Evolutionary conservation across 1,284 basidiomycete genomes (phyloP).

Genomic region (Microbotryum intermedium): DNA sequence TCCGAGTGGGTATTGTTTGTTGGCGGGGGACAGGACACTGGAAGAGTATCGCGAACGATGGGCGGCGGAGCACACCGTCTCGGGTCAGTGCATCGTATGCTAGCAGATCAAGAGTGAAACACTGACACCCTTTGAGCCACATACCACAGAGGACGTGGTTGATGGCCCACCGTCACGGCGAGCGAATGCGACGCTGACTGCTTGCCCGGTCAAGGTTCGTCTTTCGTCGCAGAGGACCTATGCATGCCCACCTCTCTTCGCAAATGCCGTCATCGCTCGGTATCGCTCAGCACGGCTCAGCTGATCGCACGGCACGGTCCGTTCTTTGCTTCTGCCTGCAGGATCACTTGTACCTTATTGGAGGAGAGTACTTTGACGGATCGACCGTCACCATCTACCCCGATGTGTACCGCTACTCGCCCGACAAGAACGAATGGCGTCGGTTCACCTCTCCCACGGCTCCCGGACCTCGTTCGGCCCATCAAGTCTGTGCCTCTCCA

Average conservation of each 20-base stretch:
- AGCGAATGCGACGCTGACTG: conserved; percentile 68
- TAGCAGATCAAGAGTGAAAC: too few relatives aligned
- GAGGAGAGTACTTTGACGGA: conserved; percentile 72
- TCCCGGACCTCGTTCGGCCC: conserved; percentile 74
- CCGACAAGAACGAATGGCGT: conserved; percentile 82
- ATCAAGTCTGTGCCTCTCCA: conserved; percentile 64
- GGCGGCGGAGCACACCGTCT: conserved; percentile 62
- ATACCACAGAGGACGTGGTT: conserved; percentile 53
- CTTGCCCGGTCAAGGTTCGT: conserved; percentile 44
- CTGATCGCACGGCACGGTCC: too few relatives aligned
- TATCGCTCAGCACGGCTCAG: too few relatives aligned
- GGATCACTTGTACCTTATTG: conserved; percentile 28
- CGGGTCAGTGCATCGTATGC: conserved; percentile 28
- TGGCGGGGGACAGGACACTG: conserved; percentile 47
- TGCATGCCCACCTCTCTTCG: too few relatives aligned
- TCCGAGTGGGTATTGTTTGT: too few relatives aligned
- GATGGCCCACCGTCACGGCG: conserved; percentile 68
- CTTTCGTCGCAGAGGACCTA: neutral
- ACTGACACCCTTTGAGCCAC: neutral
- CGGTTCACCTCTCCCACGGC: conserved; percentile 71
- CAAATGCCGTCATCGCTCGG: neutral
- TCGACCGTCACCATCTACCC: conserved; percentile 53
- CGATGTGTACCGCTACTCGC: conserved; percentile 69
- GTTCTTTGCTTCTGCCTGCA: too few relatives aligned
- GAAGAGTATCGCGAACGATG: conserved; percentile 49